Conservation (phyloP, 257 asterid species). For the Perilla frutescens region DNA sequence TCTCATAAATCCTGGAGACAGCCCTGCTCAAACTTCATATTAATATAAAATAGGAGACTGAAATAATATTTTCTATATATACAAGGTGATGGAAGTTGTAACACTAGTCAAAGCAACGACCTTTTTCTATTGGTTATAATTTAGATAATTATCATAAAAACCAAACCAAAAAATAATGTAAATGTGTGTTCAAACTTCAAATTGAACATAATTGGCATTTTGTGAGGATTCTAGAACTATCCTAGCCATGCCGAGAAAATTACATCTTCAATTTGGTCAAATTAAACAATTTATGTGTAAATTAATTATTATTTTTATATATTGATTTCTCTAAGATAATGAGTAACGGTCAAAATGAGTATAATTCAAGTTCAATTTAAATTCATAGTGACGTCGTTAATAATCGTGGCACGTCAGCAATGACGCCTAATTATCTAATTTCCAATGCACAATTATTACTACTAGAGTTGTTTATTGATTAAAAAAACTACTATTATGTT, state of each 20-base stretch:
- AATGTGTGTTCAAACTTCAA: not conserved
- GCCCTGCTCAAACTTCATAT: too few relatives aligned
- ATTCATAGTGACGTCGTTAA: not conserved
- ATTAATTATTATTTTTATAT: not conserved
- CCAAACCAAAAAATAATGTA: not conserved
- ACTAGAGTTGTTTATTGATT: not conserved
- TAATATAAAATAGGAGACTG: too few relatives aligned
- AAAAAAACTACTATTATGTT: too few relatives aligned
- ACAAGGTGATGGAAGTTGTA: not conserved
- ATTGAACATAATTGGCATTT: conserved; percentile 2
- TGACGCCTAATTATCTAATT: not conserved
- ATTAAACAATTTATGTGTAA: not conserved
- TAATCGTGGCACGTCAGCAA: not conserved
- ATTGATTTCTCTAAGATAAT: not conserved
- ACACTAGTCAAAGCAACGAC: conserved; percentile 12
- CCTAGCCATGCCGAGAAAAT: not conserved
- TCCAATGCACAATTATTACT: not conserved
- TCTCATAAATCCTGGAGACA: too few relatives aligned
- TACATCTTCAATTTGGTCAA: not conserved
- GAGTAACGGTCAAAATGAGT: not conserved
- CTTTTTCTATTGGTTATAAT: not conserved
- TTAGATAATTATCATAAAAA: not conserved
- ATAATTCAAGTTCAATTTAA: not conserved
- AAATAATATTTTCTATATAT: too few relatives aligned
- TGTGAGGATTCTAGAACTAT: not conserved